Conservation (phyloP, 768 basidiomycete genomes). For the Panaeolus papilionaceus region DNA sequence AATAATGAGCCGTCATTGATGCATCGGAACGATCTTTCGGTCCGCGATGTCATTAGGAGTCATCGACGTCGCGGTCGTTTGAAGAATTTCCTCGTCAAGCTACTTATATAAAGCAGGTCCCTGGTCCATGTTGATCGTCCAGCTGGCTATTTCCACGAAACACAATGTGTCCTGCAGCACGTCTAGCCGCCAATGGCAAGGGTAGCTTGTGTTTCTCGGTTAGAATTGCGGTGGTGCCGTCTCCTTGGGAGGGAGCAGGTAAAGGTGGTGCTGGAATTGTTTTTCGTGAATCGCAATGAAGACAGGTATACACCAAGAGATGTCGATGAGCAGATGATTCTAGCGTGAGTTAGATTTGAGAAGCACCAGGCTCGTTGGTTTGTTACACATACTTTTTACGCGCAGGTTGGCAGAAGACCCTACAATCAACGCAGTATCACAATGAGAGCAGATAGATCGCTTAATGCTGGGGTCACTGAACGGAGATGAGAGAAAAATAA, state of each 20-base stretch:
- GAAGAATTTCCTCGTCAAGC: background rate
- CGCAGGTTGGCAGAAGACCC: constrained; percentile 72
- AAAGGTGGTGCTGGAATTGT: constrained; percentile 68
- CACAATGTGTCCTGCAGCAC: constrained; percentile 68
- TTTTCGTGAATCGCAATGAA: constrained; percentile 59
- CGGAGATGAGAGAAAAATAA: background rate
- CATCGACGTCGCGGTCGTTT: no score
- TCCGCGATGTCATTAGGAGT: no score
- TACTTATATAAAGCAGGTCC: background rate
- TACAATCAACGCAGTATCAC: constrained; percentile 67
- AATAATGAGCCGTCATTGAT: no score
- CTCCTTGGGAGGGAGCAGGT: background rate
- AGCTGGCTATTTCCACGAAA: constrained; percentile 68
- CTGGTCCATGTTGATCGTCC: background rate
- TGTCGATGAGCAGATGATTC: constrained; percentile 55
- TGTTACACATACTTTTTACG: constrained; percentile 57
- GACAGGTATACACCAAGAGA: constrained; percentile 63
- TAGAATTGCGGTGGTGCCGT: background rate
- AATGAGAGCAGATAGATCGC: constrained; percentile 76
- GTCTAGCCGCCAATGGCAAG: constrained; percentile 65
- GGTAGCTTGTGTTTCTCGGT: constrained; percentile 28
- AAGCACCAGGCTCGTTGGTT: background rate
- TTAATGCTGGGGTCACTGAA: constrained; percentile 84
- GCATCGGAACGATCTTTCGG: no score
- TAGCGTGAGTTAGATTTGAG: constrained; percentile 22